Conservation (phyloP, 2,329 filamentous ascomycete genomes). For the Magnaporthiopsis rhizophila region DNA sequence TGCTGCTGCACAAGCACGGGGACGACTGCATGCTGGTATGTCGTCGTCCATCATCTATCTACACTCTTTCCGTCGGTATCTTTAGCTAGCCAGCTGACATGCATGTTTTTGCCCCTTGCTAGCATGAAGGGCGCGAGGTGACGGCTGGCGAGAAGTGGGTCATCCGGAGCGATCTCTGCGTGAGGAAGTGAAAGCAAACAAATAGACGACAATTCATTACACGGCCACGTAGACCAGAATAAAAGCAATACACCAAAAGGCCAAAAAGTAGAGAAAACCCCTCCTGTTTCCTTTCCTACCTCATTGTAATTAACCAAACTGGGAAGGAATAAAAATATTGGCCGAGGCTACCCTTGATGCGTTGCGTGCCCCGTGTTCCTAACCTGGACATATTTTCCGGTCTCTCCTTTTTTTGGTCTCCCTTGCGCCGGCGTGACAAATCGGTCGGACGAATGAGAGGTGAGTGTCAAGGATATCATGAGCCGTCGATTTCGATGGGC, state of each 20-base stretch:
- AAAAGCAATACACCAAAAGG: too few species aligned
- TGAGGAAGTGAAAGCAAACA: constrained; percentile 28
- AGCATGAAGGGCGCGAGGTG: constrained; percentile 62
- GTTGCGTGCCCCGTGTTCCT: not conserved
- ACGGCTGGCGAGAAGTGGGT: constrained; percentile 66
- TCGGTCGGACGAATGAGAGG: not conserved
- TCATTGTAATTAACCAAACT: too few species aligned
- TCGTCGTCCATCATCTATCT: constrained; percentile 10
- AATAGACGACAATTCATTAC: not conserved
- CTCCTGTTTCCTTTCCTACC: too few species aligned
- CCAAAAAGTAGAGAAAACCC: too few species aligned
- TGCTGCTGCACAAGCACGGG: constrained; percentile 81
- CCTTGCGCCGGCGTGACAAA: not conserved
- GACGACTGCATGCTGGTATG: constrained; percentile 73
- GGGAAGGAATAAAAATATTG: too few species aligned
- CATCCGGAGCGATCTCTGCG: constrained; percentile 59
- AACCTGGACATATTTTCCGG: not conserved
- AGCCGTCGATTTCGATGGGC: not conserved
- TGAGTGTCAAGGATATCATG: not conserved
- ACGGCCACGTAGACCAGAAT: too few species aligned
- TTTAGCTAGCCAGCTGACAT: not conserved
- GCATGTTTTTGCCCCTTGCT: not conserved
- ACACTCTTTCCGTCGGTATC: too few species aligned
- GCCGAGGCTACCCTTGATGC: too few species aligned
- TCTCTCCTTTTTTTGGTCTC: not conserved